A percentile compares a stretch with the other conserved stretches of the same genome.
Evolutionary conservation across 1,284 basidiomycete species (phyloP).

Genomic region (Amylostereum chailletii): DNA sequence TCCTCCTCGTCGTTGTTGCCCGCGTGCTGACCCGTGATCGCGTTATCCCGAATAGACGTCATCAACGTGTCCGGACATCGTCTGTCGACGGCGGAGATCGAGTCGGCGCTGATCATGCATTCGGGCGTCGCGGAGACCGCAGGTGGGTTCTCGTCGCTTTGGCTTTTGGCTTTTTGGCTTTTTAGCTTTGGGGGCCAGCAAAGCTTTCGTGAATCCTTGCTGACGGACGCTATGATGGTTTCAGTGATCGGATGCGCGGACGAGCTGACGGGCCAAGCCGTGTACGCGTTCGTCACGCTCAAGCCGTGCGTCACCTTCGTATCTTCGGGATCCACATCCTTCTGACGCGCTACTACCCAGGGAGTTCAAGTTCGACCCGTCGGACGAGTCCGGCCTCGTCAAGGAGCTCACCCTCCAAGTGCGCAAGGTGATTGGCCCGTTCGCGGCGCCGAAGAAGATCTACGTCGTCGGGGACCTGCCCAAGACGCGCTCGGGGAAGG

Average conservation of each 20-base stretch:
- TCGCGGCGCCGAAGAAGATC: constrained; percentile 92
- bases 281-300: constrained; percentile 78
- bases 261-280: constrained; percentile 84
- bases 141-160: constrained; percentile 23
- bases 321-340: neutral
- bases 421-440: constrained; percentile 92
- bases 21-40: too few relatives aligned
- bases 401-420: constrained; percentile 95
- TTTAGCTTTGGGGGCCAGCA: too few relatives aligned
- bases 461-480: constrained; percentile 83
- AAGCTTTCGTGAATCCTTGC: too few relatives aligned
- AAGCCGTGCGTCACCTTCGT: constrained; percentile 48
- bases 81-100: constrained; percentile 95
- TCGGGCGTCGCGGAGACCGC: constrained; percentile 95
- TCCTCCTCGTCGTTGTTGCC: too few relatives aligned
- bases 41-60: constrained; percentile 42
- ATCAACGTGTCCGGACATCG: constrained; percentile 96
- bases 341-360: constrained; percentile 24
- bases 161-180: too few relatives aligned
- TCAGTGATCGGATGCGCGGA: constrained; percentile 81
- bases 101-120: constrained; percentile 91
- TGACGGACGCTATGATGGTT: constrained; percentile 5
- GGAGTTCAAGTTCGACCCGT: constrained; percentile 72
- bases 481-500: constrained; percentile 97
- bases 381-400: constrained; percentile 61